Evolutionary conservation across 345 rosid genomes (phyloP), one percentile per base, ranked within the genome.

Genomic region (Euclidium syriacum): DNA sequence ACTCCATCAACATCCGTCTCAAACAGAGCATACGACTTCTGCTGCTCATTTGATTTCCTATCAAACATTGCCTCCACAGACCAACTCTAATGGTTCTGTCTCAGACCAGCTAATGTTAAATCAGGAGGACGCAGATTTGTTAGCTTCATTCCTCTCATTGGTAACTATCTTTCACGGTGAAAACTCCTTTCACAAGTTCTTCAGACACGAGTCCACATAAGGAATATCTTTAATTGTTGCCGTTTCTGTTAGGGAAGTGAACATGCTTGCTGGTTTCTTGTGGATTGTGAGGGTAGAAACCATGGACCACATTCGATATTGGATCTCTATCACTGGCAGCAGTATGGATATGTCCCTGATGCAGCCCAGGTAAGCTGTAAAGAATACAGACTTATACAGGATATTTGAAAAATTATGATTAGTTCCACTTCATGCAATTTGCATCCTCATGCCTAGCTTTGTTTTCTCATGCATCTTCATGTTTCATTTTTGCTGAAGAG

Each of bases 271-370:
- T 95, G 95, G 99, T 79, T 85, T 66, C 72, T 80, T 77, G 86
- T 90, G 74, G 96, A 85, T 69, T 76, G 57, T 42, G 76, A 76
- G 56, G 88, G 94, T 52, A 81, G 44, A 58, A 80, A 81, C 70
- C 94, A 81, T 64, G 99, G 97, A 52, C 95, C 96, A 1, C 85
- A 88, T 80, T 76, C 84, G 48, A 77, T 95, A 51, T 23, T 27
- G 44, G 87, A 90, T 64, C 77, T 95, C 39, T 79, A 48, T 79
- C 77, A 87, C 58, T 88, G 91, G 92, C 81, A 79, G 67, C 73
- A 33, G 50, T 32, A 63, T 73, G 88, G 96, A 36, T 78, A 84
- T 75, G 72, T 90, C 33, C 65, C 44, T 19, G 89, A 80, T 78
- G 70, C 91, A 14, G 60, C 77, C 16, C 75, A 70, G 88, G 99